Base-by-base conservation (phyloP, 345 rosid species). In the Camelina sativa region DNA sequence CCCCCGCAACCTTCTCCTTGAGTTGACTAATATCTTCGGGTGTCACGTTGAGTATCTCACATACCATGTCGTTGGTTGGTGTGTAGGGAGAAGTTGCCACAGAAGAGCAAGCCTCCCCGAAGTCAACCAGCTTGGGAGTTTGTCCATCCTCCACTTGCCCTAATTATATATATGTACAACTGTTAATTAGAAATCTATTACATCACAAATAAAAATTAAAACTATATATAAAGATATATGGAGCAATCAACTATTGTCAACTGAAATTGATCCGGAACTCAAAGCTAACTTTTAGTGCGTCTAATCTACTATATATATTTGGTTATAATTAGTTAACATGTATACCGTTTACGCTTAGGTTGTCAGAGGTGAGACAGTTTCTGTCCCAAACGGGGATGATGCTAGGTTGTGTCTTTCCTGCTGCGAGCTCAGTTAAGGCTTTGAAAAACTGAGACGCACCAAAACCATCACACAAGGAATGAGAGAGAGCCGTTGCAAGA, bases 321-420 rank as follows among this genome's bases (percentile, higher is more conserved):
- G 13, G 8, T 41, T 54, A 41, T 3, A 22, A 35, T 16, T 71
- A 63, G 44, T 47, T 11, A 3, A 17, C 17, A 17, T 17, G 17
- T 34, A 46, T 44, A 76, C 79, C 75, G 3, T 62, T 19, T 9
- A 41, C 6, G 37, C 44, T 62, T 35, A 77, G 56, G 38, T 76
- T 48, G 11, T 55, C 41, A 48, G 50, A 66, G 8, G 81, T 78
- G 35, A 87, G 76, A 23, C 38, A 67, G 41, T 83, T 80, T 61
- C 91, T 78, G 30, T 85, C 83, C 91, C 91, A 87, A 5, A 85
- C 80, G 0, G 88, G 91, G 17, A 85, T 73, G 58, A 65, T 71
- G 6, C 80, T 61, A 17, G 89, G 89, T 52, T 79, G 80, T 38
- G 41, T 63, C 65, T 72, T 79, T 22, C 84, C 84, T 22, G 80